Base-by-base conservation (phyloP, 2,329 filamentous ascomycete species). In the Colletotrichum acutatum region DNA sequence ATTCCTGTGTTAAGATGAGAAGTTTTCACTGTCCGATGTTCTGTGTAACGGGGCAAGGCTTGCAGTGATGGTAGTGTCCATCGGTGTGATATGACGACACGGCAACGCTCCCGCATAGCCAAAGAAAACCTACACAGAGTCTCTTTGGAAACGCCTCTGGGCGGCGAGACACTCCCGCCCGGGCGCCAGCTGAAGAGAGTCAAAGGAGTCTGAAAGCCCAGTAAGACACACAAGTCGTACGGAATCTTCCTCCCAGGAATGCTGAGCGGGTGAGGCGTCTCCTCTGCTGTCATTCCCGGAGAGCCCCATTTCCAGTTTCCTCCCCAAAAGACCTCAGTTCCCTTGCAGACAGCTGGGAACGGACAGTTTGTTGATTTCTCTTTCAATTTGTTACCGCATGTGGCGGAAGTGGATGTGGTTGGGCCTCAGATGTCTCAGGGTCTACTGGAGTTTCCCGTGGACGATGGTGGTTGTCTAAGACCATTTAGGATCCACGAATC, bases 231-330 rank as follows among this genome's bases (percentile, higher is more conserved):
- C 5, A 8, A 14, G 30, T 67, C 34, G 46, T 14, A 26, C 46
- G 46, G n/a, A 9, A 11, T 4, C 19, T 2, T 49, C 26, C 22
- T 24, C 24, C 19, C 28, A 58, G 68, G 42, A 34, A 34, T n/a
- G 3, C 49, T 46, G 42, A 26, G 58, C 69, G 69, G 69, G 59
- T 63, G 34, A 46, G 69, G 69, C 69, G 69, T 68, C 65, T 26
- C 26, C 34, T 32, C 57, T 12, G 32, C 26, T 34, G 58, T 59
- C 58, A 22, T 11, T 59, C 30, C 9, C 30, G 11, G 30, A 60
- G 42, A 11, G 32, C n/a, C 66, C 28, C 9, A 19, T 26, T 30
- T n/a, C 22, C 7, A 24, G 24, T 24, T 16, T 53, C 26, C n/a
- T 19, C 14, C 16, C 32, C 37, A 46, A 16, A 30, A 30, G 19